Base-by-base conservation (phyloP, 116 monocot species). In the Posidonia oceanica region DNA sequence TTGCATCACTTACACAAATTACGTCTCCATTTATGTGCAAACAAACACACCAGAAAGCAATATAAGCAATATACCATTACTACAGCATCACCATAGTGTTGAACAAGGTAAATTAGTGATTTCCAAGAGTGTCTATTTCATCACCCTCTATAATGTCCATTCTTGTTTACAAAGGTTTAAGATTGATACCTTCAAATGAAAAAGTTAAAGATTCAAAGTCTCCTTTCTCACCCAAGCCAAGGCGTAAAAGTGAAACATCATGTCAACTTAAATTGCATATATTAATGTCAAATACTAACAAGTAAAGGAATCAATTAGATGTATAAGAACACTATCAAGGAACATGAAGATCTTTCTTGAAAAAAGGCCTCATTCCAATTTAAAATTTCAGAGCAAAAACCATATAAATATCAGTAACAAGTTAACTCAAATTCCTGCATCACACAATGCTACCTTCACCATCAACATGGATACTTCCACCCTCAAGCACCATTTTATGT, bases 391-490 rank as follows among this genome's bases (percentile, higher is more conserved):
- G 66, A 67, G 3, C 16, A 51, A 44, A 7, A 44, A 51, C 21
- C 21, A 36, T 36, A 36, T 39, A 42, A 57, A 53, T 29, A 63
- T 54, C n/a, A 63, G 39, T 39, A 17, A 39, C 64, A 64, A 17
- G 39, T 60, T 36, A 10, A 21, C 36, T 22, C 2, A 23, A 14
- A 63, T 38, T 65, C 8, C 40, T 39, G 10, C 14, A 65, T 65
- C n/a, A 5, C n/a, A 8, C 16, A 52, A 15, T 6, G 4, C 29
- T 39, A 94, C 93, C 97, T 93, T 98, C 87, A 41, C 89, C 97
- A 73, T 98, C 97, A 44, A 98, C 97, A 80, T 98, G 93, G 74
- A 98, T 90, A 76, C 93, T 89, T 87, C 97, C 97, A 78, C 97
- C 97, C 74, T 92, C 97, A 41, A 97, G 89, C 78, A 97, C 75